Percentiles rank a stretch among this genome's conserved stretches.
These are phyloP conservation scores for Filosporella fistucella DNA, from an alignment of 495 filamentous ascomycete species.

Conservation along the genomic window DNA sequence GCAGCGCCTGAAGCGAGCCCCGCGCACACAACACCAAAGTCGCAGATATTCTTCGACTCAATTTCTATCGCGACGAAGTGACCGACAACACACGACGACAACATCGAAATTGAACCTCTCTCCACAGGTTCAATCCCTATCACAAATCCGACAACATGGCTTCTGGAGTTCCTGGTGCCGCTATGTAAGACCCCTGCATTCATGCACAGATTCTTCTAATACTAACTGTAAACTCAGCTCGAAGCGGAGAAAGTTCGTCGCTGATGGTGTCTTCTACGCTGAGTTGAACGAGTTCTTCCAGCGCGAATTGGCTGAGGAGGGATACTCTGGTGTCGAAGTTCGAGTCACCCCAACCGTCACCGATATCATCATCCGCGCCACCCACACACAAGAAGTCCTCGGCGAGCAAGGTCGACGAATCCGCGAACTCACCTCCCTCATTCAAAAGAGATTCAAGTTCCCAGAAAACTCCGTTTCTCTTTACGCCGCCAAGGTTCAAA, in stretches of 20 bases:
- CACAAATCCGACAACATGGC: conserved; percentile 46
- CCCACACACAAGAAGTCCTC: conserved; percentile 99
- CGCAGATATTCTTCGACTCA: too few species aligned
- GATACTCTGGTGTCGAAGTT: conserved; percentile 99
- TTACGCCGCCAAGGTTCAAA: conserved; percentile 99
- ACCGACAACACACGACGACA: not conserved
- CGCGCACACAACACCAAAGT: not conserved
- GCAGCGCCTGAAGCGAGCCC: too few species aligned
- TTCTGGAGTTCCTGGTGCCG: conserved; percentile 57
- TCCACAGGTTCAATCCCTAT: conserved; percentile 22
- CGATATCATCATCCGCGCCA: conserved; percentile 99
- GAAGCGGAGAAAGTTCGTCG: conserved; percentile 99
- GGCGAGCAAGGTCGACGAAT: conserved; percentile 99
- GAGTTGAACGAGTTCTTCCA: conserved; percentile 99
- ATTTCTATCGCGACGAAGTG: too few species aligned
- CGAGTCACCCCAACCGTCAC: conserved; percentile 99
- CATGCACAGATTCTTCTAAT: too few species aligned
- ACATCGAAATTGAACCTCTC: conserved; percentile 25
- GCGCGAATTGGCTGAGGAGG: conserved; percentile 99
- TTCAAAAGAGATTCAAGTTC: conserved; percentile 99
- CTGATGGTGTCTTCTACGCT: conserved; percentile 99
- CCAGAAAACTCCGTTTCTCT: conserved; percentile 99
- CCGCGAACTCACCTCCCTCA: conserved; percentile 98
- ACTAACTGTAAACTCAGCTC: conserved; percentile 60
- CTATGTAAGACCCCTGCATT: too few species aligned